Base-by-base conservation (phyloP, 2,329 filamentous ascomycete genomes). In the Fusarium compactum region DNA sequence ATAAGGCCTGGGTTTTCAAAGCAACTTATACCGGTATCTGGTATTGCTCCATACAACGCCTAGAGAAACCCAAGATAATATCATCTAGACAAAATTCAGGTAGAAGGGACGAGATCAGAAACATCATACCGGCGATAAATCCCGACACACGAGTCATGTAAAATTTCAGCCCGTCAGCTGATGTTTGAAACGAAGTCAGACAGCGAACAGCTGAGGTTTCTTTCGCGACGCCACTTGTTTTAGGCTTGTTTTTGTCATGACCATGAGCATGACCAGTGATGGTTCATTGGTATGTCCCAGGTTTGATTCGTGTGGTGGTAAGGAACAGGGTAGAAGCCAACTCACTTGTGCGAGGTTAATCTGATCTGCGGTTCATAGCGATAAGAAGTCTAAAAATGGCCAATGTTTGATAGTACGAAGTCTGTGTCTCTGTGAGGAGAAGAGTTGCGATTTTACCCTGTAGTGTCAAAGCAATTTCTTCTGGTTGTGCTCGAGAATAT, bases 161-260 rank as follows among this genome's bases (percentile, higher is more conserved):
- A 6, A 24, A 41, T 52, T 41, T 18, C 3, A 41, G 50, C 6
- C 15, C 18, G 50, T 52, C 50, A 52, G 32, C 24, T 41, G 24
- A 52, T 22, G 32, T 41, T 40, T 52, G 50, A 52, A 52, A 52
- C 50, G 32, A 27, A 52, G 24, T 41, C 24, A 25, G 50, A 41
- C 5, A 20, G 14, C 32, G 6, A 41, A 27, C 18, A 41, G 50
- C 32, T 52, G 50, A 52, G 34, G 50, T 52, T 52, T 52, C 32
- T 41, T 52, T 20, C 34, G 50, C 32, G 24, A 52, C 50, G 50
- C 50, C 50, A 52, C 32, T 27, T 52, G 50, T 52, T 27, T 52
- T 52, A 52, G 50, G 22, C 41, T 24, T 25, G 41, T 44, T 44
- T 25, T 44, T 44, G 41, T 15, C 41, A 44, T 44, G 22, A 16